Percentiles rank a stretch among this genome's conserved stretches.
Evolutionary conservation across 306 rosid genomes (phyloP).

Genomic region (Canavalia gladiata): DNA sequence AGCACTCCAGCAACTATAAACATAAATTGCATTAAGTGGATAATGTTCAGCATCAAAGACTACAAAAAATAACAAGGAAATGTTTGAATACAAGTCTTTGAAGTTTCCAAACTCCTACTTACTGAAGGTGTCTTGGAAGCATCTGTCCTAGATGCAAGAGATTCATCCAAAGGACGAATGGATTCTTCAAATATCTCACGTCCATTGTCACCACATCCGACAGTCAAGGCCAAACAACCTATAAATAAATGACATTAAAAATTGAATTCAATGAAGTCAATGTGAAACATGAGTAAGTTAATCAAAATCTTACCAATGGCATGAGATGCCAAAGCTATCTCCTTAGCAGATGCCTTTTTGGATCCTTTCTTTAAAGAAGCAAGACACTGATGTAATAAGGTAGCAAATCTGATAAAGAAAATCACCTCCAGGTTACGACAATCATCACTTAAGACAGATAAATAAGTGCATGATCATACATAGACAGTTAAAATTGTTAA

Average conservation of each 20-base stretch:
- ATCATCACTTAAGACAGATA: conserved; percentile 13
- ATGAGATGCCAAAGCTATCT: conserved; percentile 84
- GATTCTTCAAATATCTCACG: conserved; percentile 80
- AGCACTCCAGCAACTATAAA: conserved; percentile 84
- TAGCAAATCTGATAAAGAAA: conserved; percentile 73
- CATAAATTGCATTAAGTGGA: conserved; percentile 26
- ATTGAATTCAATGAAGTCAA: conserved; percentile 21
- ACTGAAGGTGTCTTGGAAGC: conserved; percentile 66
- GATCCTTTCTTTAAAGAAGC: conserved; percentile 82
- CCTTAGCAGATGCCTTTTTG: conserved; percentile 79
- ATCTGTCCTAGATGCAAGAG: conserved; percentile 70
- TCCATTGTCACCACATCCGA: conserved; percentile 80
- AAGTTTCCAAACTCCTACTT: conserved; percentile 39
- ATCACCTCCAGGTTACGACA: conserved; percentile 34
- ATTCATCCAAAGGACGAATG: conserved; percentile 64
- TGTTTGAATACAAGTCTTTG: conserved; percentile 1
- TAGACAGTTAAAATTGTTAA: neutral
- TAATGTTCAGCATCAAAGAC: conserved; percentile 11
- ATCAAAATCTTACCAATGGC: conserved; percentile 71
- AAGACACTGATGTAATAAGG: conserved; percentile 86
- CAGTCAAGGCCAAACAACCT: conserved; percentile 90
- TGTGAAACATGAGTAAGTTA: neutral
- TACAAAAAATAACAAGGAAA: neutral
- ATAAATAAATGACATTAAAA: conserved; percentile 28
- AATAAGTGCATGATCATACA: neutral